Evolutionary conservation across 2,329 filamentous ascomycete genomes (phyloP).

Genomic region (Fusarium drepaniforme): DNA sequence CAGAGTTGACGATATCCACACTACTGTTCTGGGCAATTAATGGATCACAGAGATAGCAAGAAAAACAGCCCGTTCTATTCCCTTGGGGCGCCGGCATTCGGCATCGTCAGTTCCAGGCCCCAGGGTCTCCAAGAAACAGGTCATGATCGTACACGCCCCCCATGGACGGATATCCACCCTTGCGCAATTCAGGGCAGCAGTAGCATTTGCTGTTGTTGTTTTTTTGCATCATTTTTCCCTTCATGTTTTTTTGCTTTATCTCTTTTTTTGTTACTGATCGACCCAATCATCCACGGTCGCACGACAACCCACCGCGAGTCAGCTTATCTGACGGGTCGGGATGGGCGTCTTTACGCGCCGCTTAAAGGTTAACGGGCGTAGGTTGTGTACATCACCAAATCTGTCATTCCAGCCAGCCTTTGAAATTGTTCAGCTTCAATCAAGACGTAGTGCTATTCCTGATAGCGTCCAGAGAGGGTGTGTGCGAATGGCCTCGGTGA

Average conservation of each 20-base stretch:
- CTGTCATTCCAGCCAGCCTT: conserved; percentile 1
- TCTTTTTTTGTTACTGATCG: conserved; percentile 5
- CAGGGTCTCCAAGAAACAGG: background rate
- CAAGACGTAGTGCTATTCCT: background rate
- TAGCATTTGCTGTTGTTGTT: background rate
- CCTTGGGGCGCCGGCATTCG: conserved; percentile 28
- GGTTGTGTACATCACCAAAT: background rate
- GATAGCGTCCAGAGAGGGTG: background rate
- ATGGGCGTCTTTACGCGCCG: conserved; percentile 9
- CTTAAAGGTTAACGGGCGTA: conserved; percentile 5
- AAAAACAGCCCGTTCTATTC: conserved; percentile 8
- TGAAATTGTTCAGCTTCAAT: background rate
- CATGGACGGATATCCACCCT: background rate
- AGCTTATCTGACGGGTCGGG: conserved; percentile 38
- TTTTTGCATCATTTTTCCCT: background rate
- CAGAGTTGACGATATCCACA: conserved; percentile 3
- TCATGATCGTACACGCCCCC: conserved; percentile 15
- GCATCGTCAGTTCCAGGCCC: conserved; percentile 18
- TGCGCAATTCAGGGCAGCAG: background rate
- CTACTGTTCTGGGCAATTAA: conserved; percentile 22
- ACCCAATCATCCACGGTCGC: conserved; percentile 29
- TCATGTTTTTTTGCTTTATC: background rate
- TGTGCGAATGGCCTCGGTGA: conserved; percentile 21
- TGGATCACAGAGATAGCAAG: conserved; percentile 6
- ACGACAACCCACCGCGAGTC: conserved; percentile 36